Evolutionary conservation across 2,329 filamentous ascomycete species (phyloP).

Genomic region (Sporothrix humicola): DNA sequence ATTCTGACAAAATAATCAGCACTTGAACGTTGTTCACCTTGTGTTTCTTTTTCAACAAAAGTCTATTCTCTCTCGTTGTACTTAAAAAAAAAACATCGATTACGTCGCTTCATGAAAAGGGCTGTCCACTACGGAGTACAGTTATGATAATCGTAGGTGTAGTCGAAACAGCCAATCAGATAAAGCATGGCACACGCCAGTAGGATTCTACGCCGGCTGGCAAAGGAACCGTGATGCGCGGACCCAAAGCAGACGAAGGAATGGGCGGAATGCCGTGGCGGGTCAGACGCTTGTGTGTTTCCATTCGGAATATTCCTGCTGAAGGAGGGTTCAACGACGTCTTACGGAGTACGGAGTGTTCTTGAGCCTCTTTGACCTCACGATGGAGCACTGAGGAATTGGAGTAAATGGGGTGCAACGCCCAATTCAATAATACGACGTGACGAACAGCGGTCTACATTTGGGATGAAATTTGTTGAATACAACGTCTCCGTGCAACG

Average conservation of each 20-base stretch:
- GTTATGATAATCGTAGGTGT: neutral
- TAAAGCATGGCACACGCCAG: neutral
- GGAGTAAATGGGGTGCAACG: neutral
- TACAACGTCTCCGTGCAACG: neutral
- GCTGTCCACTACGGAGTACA: neutral
- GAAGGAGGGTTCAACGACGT: no score
- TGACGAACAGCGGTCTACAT: no score
- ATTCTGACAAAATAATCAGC: no score
- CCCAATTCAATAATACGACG: neutral
- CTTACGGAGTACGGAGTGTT: no score
- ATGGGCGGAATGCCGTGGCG: conserved; percentile 3
- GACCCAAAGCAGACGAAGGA: neutral
- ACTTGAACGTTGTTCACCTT: no score
- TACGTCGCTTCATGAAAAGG: no score
- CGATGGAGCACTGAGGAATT: no score
- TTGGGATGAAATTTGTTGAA: neutral
- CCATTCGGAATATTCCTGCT: conserved; percentile 2
- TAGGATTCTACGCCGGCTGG: neutral
- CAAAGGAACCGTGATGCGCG: neutral
- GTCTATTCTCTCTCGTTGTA: no score
- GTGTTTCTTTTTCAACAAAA: no score
- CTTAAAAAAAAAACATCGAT: no score
- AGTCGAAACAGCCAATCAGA: conserved; percentile 8
- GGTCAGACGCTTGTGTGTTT: conserved; percentile 10
- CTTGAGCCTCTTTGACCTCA: no score